phyloP scores from a whole-genome alignment of 148 eudicot genomes.

The Pharnaceum exiguum region DNA sequence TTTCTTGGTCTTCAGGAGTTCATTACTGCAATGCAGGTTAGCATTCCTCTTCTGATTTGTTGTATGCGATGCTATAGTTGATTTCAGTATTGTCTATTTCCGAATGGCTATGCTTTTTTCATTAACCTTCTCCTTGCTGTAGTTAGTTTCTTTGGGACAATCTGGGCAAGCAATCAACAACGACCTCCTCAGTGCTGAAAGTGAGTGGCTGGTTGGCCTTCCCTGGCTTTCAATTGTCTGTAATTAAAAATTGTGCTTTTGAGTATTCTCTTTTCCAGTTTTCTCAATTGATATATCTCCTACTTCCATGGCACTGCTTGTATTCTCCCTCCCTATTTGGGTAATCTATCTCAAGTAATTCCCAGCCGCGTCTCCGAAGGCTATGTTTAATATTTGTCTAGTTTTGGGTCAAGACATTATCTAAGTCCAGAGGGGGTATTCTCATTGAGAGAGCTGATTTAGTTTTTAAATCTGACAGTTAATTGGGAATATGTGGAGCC shows the following conservation, averaged over 20 bases:
- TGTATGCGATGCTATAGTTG: neutral
- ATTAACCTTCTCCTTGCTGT: constrained; percentile 3
- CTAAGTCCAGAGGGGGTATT: neutral
- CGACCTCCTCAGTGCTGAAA: constrained; percentile 35
- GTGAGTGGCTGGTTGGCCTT: constrained; percentile 19
- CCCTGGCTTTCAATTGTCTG: neutral
- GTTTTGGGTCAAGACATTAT: neutral
- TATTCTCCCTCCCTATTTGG: neutral
- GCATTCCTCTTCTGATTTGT: neutral
- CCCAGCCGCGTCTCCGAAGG: neutral
- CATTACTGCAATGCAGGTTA: constrained; percentile 86
- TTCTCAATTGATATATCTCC: neutral
- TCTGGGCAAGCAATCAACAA: constrained; percentile 49
- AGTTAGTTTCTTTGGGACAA: constrained; percentile 81
- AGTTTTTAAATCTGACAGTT: constrained; percentile 35
- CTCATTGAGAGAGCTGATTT: neutral
- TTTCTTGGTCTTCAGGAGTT: constrained; percentile 69
- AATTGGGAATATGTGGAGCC: constrained; percentile 66
- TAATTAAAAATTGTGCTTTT: neutral
- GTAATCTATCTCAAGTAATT: neutral
- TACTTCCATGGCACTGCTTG: neutral
- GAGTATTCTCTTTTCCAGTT: neutral
- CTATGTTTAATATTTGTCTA: neutral
- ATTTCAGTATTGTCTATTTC: neutral
- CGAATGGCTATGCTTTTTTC: neutral